Evolutionary conservation across 2,329 filamentous ascomycete species (phyloP), one percentile per base, ranked within the genome.

Genomic region (Colletotrichum incanum): DNA sequence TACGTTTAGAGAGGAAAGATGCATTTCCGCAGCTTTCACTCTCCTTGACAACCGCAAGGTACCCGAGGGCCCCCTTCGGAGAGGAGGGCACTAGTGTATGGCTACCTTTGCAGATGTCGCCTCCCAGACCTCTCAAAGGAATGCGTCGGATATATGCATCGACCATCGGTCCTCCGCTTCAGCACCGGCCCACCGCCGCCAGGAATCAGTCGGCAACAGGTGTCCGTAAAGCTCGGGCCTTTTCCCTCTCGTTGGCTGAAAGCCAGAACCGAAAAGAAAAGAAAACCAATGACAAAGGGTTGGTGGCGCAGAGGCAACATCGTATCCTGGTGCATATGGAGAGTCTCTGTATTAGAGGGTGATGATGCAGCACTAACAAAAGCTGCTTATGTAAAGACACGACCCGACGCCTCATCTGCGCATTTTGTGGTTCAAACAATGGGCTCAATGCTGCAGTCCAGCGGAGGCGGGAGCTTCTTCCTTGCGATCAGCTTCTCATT

Each of bases 401-500:
- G 26, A 49, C 34, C 31, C 43, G 31, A 12, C 31, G 43, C 28
- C 45, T 50, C 45, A 2, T 52, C 43, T 62, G 28, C 31, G 28
- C 28, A 31, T 34, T 18, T 39, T 50, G 18, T 50, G 12, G 20
- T 20, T 12, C 31, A 12, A 11, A 6, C n/a, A 8, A n/a, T 49
- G 45, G 28, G 52, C 34, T 45, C 9, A 45, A 26, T 28, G 45
- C 20, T 41, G 58, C 28, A 23, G 20, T 54, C 20, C 20, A 20
- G 23, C 39, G 47, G 31, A 39, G 23, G 31, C 14, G 55, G 6
- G 18, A 39, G 39, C 16, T 49, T 41, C 23, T 28, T 52, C 50
- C 47, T 67, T 71, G 68, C 68, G 67, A 67, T 67, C 56, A 55
- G 45, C 56, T 16, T 61, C 49, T 43, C 47, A 71, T 67, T 67